Conservation (phyloP, 78 protist species). For the Salpingoeca rosetta region DNA sequence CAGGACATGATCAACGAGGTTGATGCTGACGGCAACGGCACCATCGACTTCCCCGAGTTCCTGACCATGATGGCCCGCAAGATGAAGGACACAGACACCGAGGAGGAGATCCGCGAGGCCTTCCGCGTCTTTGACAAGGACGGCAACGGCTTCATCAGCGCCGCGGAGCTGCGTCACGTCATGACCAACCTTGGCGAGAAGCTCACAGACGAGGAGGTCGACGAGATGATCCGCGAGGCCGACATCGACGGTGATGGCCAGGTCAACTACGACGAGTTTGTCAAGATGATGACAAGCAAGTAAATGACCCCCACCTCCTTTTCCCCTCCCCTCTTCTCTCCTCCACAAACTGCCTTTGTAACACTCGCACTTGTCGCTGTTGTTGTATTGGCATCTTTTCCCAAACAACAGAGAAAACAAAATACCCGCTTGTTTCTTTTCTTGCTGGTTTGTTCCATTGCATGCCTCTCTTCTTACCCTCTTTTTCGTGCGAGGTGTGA, state of each 20-base stretch:
- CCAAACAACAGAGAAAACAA: too few relatives aligned
- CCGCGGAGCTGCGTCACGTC: constrained; percentile 93
- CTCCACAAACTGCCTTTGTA: too few relatives aligned
- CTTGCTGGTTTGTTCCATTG: too few relatives aligned
- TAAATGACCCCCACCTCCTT: constrained; percentile 15
- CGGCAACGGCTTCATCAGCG: constrained; percentile 94
- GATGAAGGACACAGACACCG: constrained; percentile 95
- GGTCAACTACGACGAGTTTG: constrained; percentile 93
- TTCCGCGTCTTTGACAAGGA: constrained; percentile 99
- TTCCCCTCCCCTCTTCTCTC: too few relatives aligned
- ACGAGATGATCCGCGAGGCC: constrained; percentile 93
- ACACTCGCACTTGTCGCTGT: too few relatives aligned
- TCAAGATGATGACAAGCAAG: constrained; percentile 80
- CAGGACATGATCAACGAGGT: constrained; percentile 89
- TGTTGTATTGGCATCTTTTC: too few relatives aligned
- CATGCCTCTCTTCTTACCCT: too few relatives aligned
- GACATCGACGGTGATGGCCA: constrained; percentile 94
- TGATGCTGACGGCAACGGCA: constrained; percentile 73
- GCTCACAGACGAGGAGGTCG: constrained; percentile 91
- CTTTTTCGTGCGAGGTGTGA: too few relatives aligned
- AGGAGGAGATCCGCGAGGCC: constrained; percentile 97
- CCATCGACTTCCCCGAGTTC: constrained; percentile 97
- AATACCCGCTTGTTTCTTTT: too few relatives aligned
- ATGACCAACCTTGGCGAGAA: constrained; percentile 80
- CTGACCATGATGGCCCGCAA: constrained; percentile 87